Conservation (phyloP, 2,329 filamentous ascomycete species). For the Cyanodermella asteris region DNA sequence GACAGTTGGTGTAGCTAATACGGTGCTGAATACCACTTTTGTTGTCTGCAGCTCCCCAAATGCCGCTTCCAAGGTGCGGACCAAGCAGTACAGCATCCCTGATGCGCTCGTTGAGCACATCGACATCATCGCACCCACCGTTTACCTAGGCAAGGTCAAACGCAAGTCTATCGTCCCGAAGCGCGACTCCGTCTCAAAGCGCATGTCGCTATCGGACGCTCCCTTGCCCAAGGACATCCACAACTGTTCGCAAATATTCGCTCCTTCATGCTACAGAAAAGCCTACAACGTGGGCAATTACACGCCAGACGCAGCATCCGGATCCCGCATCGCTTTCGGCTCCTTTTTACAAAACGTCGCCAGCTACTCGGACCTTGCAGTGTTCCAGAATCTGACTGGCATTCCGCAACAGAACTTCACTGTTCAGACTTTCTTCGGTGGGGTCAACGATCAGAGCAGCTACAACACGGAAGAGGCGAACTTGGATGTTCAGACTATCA, state of each 20-base stretch:
- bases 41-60: constrained; percentile 21
- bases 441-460: too few relatives aligned
- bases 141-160: constrained; percentile 17
- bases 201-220: too few relatives aligned
- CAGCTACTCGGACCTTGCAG: too few relatives aligned
- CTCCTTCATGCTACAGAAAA: too few relatives aligned
- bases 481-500: constrained; percentile 27
- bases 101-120: constrained; percentile 14
- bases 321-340: constrained; percentile 31
- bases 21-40: constrained; percentile 19
- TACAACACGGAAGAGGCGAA: constrained; percentile 30
- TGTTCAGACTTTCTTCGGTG: too few relatives aligned
- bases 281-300: constrained; percentile 30
- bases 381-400: too few relatives aligned
- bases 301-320: constrained; percentile 31
- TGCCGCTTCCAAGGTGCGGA: constrained; percentile 14
- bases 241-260: too few relatives aligned
- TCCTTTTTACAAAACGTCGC: too few relatives aligned
- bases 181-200: too few relatives aligned
- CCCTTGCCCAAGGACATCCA: too few relatives aligned
- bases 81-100: constrained; percentile 20
- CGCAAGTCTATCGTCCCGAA: too few relatives aligned
- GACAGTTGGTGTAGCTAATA: constrained; percentile 16
- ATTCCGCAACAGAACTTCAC: too few relatives aligned
- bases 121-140: constrained; percentile 21